A percentile compares a stretch with the other conserved stretches of the same genome.
phyloP scores from a whole-genome alignment of 495 filamentous ascomycete species.

The Aspergillus homomorphus region DNA sequence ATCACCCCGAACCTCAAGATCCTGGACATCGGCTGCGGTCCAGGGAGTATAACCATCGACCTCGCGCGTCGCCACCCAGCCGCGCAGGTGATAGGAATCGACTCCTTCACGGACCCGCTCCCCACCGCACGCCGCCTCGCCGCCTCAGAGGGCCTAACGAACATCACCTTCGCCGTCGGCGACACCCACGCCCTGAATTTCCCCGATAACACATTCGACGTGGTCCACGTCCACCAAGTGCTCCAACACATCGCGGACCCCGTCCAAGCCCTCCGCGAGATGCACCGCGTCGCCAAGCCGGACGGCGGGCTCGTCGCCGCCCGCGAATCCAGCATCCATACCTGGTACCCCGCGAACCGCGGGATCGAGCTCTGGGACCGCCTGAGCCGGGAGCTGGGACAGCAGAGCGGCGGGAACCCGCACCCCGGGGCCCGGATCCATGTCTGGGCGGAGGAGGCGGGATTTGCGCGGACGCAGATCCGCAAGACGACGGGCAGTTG shows the following conservation, averaged over 20 bases:
- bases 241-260: slow-evolving; percentile 52
- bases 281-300: slow-evolving; percentile 45
- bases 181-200: slow-evolving; percentile 47
- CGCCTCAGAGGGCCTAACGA: slow-evolving; percentile 37
- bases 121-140: slow-evolving; percentile 38
- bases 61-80: slow-evolving; percentile 45
- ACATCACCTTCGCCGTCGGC: slow-evolving; percentile 46
- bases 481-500: slow-evolving; percentile 41
- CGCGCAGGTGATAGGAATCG: slow-evolving; percentile 48
- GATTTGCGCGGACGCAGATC: slow-evolving; percentile 37
- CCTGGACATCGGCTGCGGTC: slow-evolving; percentile 28
- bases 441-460: slow-evolving; percentile 48
- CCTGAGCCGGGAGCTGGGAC: slow-evolving; percentile 31
- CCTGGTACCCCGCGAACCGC: slow-evolving; percentile 47
- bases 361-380: slow-evolving; percentile 42
- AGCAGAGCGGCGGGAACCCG: slow-evolving; percentile 41
- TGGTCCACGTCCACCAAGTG: slow-evolving; percentile 58
- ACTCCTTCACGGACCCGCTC: slow-evolving; percentile 40
- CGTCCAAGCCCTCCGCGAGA: slow-evolving; percentile 45
- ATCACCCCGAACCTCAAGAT: slow-evolving; percentile 21
- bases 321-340: slow-evolving; percentile 43
- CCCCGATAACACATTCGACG: slow-evolving; percentile 52
- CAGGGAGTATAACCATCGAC: slow-evolving; percentile 44
- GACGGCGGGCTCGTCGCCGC: slow-evolving; percentile 53
- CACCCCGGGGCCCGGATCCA: slow-evolving; percentile 46